Evolutionary conservation across 2,329 filamentous ascomycete genomes (phyloP), one percentile per base, ranked within the genome.

Genomic region (Fusarium pininemorale): DNA sequence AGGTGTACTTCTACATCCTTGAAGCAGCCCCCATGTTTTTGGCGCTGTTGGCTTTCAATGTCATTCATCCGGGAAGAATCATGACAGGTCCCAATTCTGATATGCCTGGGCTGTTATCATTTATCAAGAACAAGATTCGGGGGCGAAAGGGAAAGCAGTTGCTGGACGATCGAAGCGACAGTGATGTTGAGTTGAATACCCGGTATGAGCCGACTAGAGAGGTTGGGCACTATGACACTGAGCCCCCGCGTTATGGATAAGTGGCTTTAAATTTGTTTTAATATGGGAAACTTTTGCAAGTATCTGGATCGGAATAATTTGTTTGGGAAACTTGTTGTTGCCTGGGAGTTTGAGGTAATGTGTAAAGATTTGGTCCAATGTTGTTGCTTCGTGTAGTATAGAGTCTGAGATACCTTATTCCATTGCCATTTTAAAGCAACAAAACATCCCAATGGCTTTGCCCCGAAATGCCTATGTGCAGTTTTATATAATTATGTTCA

Each of bases 1-100:
- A 87, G 75, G 82, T 81, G 62, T 87, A 82, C 64, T 88, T 87
- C 58, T 87, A 83, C 66, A 77, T 84, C 12, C 84, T 87, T 47
- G 85, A 88, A 73, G 82, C 80, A 0, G 72, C 77, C 0, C 80
- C 85, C 2, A 87, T 87, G 86, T 65, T 86, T 2, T 8, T 81
- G 24, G 86, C 87, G 51, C 79, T 84, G 0, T 68, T 78, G 3
- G 60, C 85, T 0, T 84, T 85, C 72, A 87, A 86, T 63, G n/a
- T 81, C 4, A 74, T 81, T 16, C 82, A 86, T 45, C 84, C 85
- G 0, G 84, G 84, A 24, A 77, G 80, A 0, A 42, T 71, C 4
- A 76, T 79, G 70, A 69, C 62, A 0, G 75, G 77, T 0, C 69
- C 74, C 1, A 50, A 67, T 1, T 70, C 75, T 0, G 70, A 77